Percentiles rank a stretch among this genome's conserved stretches.
Evolutionary conservation across 306 rosid species (phyloP).

Genomic region (Comarum palustre): DNA sequence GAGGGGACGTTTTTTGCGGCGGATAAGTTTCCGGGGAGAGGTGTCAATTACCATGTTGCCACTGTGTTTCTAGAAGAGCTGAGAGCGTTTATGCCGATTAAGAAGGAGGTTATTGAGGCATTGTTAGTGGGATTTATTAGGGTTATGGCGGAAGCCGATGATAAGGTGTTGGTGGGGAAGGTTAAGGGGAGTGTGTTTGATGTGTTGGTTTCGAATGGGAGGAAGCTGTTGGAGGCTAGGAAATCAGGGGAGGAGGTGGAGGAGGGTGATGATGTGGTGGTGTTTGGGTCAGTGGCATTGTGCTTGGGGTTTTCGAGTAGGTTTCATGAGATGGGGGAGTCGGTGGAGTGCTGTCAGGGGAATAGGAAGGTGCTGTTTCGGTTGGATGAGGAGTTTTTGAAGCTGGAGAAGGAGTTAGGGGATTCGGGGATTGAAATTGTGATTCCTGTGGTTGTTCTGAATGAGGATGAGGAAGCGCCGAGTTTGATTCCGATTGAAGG

Average conservation of each 20-base stretch:
- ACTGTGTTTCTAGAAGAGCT: slow-evolving; percentile 78
- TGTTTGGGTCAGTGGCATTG: slow-evolving; percentile 53
- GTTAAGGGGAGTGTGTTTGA: slow-evolving; percentile 61
- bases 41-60: slow-evolving; percentile 79
- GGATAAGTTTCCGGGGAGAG: slow-evolving; percentile 62
- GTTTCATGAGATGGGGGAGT: slow-evolving; percentile 75
- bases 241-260: slow-evolving; percentile 54
- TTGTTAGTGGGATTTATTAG: slow-evolving; percentile 51
- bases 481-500: slow-evolving; percentile 47
- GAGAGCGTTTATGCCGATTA: slow-evolving; percentile 63
- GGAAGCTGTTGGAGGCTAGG: slow-evolving; percentile 53
- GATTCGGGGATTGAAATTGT: slow-evolving; percentile 50
- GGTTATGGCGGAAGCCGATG: slow-evolving; percentile 45
- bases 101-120: slow-evolving; percentile 36
- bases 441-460: slow-evolving; percentile 38
- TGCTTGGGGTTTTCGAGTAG: slow-evolving; percentile 49
- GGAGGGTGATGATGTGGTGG: slow-evolving; percentile 33
- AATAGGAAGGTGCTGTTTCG: slow-evolving; percentile 69
- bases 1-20: slow-evolving; percentile 48
- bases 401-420: slow-evolving; percentile 69
- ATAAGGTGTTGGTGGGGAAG: slow-evolving; percentile 72
- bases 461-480: slow-evolving; percentile 56
- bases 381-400: slow-evolving; percentile 60
- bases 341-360: slow-evolving; percentile 71
- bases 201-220: slow-evolving; percentile 51